Evolutionary conservation across 164 flowering plant genomes (phyloP), one percentile per base, ranked within the genome.

Genomic region (Vitis riparia): DNA sequence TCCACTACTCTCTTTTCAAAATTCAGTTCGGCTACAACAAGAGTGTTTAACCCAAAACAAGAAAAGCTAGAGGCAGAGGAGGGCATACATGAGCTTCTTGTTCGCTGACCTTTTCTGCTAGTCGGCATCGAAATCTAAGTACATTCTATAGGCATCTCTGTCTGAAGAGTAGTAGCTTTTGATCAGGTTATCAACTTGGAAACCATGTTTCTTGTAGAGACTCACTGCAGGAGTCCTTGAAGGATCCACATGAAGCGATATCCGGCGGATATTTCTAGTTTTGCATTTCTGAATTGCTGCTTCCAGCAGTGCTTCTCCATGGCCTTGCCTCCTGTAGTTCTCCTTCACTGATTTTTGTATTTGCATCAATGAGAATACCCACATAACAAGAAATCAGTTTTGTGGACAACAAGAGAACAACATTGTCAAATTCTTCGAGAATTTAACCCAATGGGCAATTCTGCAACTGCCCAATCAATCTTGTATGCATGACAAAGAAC

Each of bases 61-160:
- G 27, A 23, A 23, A 23, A 23, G 27, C 27, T 23, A 23, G 27
- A 23, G 27, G 27, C 27, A 23, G 27, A 23, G 27, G 27, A 23
- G 27, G 27, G 27, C 2, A 23, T 23, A 23, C 27, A 1, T 23
- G 27, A 23, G 27, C 27, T 23, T 23, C 27, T 23, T 23, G 27
- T 23, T 1, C 27, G 1, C 27, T 0, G 56, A 5, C 5, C 17
- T 15, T 51, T 16, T 60, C 5, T 23, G 51, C 59, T 68, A 71
- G 32, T 37, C 67, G 15, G 67, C 11, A 60, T 78, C 74, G 65
- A 88, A 84, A 51, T 89, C 92, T 74, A 94, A 71, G 78, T 75
- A 91, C 98, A 94, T 94, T 80, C 93, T 87, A 72, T 89, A 89
- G 16, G 98, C 97, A 85, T 86, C 72, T 75, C 97, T 79, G 65